Base-by-base conservation (phyloP, 305 asterid genomes). In the Solanum aculeatissimum region DNA sequence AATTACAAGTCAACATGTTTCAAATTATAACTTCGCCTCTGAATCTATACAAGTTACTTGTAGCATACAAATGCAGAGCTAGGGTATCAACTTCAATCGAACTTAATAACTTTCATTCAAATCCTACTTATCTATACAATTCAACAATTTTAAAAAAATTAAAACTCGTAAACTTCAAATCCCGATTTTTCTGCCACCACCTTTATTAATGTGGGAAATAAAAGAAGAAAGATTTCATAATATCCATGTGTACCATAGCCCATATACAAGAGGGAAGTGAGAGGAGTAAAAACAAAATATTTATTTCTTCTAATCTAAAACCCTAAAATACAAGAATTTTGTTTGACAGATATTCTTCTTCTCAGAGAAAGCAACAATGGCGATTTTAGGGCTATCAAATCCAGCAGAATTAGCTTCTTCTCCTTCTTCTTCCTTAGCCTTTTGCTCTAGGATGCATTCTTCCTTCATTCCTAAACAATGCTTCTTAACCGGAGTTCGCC, bases 351-450 rank as follows among this genome's bases (percentile, higher is more conserved):
- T 70, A 40, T 70, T 40, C 35, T 3, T 9, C 19, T 69, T 16
- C 10, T 8, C 40, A 19, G 83, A 65, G 55, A 51, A 19, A 18
- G 19, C 66, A 53, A 7, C 49, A 78, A 49, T 32, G 79, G 65
- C 55, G 80, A 92, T 89, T 92, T 88, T 91, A 60, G 87, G 91
- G 85, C 85, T 96, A 72, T 58, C 89, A 5, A 88, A 79, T 83
- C 85, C 93, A 83, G 85, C 93, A 25, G 92, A 92, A 83, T 89
- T 94, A 77, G 82, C 91, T 6, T 89, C 92, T 84, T 91, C 89
- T 72, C 87, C 91, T 82, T 86, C 94, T 45, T 80, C 91, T 60
- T 63, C 91, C 82, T 88, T 90, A 54, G 54, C 90, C 9, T 88
- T 84, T 65, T 83, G 85, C 85, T 66, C 87, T 71, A 84, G 90